phyloP scores from a whole-genome alignment of 768 basidiomycete species.

The Suillus fuscotomentosus region DNA sequence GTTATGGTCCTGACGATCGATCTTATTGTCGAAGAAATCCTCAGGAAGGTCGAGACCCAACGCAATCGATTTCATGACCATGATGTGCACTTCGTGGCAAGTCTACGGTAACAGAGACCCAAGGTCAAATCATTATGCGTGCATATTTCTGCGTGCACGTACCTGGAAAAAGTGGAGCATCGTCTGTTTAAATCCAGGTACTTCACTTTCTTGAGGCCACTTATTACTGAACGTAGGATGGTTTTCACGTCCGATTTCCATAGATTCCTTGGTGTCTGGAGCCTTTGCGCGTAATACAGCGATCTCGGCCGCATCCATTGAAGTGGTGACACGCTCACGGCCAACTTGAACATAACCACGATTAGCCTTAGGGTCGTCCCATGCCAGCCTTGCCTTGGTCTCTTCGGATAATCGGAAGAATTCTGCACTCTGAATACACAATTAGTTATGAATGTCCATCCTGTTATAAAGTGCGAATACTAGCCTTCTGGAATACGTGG shows the following conservation, averaged over 20 bases:
- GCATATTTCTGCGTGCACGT: constrained; percentile 10
- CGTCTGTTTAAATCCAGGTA: constrained; percentile 65
- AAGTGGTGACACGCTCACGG: constrained; percentile 77
- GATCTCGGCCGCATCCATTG: constrained; percentile 64
- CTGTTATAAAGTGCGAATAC: not conserved
- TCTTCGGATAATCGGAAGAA: constrained; percentile 70
- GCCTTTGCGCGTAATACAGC: constrained; percentile 68
- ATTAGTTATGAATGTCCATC: not conserved
- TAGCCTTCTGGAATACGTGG: constrained; percentile 65
- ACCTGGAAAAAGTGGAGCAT: constrained; percentile 79
- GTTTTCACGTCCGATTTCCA: constrained; percentile 90
- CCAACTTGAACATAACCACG: constrained; percentile 82
- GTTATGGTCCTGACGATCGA: constrained; percentile 79
- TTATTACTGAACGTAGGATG: constrained; percentile 74
- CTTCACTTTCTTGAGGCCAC: constrained; percentile 69
- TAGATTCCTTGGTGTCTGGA: constrained; percentile 81
- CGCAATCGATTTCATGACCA: constrained; percentile 85
- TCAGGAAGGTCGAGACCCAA: constrained; percentile 74
- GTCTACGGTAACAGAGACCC: constrained; percentile 38
- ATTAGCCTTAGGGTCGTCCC: constrained; percentile 85
- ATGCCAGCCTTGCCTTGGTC: constrained; percentile 57
- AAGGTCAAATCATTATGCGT: constrained; percentile 4
- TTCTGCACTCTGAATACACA: constrained; percentile 55
- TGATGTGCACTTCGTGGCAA: constrained; percentile 72
- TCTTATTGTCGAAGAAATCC: constrained; percentile 70